phyloP scores from a whole-genome alignment of 2,329 filamentous ascomycete genomes.

The Teratosphaeria zuluensis region DNA sequence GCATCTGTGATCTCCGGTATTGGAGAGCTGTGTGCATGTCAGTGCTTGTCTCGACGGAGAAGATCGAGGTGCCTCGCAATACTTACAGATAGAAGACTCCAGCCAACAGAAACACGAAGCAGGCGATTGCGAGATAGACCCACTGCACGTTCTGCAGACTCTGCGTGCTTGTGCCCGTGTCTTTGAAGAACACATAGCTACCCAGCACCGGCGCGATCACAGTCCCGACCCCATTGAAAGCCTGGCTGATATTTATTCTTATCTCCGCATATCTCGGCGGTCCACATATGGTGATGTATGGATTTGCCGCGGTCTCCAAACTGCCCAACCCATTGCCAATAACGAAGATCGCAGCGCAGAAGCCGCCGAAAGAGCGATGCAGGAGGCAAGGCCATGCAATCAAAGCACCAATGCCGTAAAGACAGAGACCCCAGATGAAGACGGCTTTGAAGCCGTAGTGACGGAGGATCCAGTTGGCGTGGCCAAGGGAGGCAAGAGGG shows the following conservation, averaged over 20 bases:
- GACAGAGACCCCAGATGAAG: constrained; percentile 43
- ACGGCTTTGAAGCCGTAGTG: constrained; percentile 39
- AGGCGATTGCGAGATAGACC: constrained; percentile 54
- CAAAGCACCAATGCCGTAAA: constrained; percentile 49
- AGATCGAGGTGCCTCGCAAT: background rate
- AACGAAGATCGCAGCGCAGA: constrained; percentile 49
- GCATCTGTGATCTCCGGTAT: constrained; percentile 51
- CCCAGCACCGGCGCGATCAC: constrained; percentile 51
- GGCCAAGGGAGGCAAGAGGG: constrained; percentile 39
- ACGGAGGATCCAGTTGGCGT: constrained; percentile 39
- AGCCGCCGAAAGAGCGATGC: constrained; percentile 48
- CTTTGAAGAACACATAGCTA: constrained; percentile 52
- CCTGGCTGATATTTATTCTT: constrained; percentile 50
- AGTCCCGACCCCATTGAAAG: constrained; percentile 49
- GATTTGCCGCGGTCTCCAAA: constrained; percentile 51
- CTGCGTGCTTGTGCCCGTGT: constrained; percentile 39
- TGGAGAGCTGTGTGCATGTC: constrained; percentile 23
- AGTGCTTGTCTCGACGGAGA: background rate
- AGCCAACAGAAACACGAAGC: constrained; percentile 49
- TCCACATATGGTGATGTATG: constrained; percentile 45
- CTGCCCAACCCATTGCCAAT: constrained; percentile 44
- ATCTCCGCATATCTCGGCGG: constrained; percentile 51
- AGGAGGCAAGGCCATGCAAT: constrained; percentile 51
- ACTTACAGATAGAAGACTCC: constrained; percentile 47
- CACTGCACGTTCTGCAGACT: constrained; percentile 52